Evolutionary conservation across 2,329 filamentous ascomycete species (phyloP), one percentile per base, ranked within the genome.

Genomic region (Hymenoscyphus fraxineus): DNA sequence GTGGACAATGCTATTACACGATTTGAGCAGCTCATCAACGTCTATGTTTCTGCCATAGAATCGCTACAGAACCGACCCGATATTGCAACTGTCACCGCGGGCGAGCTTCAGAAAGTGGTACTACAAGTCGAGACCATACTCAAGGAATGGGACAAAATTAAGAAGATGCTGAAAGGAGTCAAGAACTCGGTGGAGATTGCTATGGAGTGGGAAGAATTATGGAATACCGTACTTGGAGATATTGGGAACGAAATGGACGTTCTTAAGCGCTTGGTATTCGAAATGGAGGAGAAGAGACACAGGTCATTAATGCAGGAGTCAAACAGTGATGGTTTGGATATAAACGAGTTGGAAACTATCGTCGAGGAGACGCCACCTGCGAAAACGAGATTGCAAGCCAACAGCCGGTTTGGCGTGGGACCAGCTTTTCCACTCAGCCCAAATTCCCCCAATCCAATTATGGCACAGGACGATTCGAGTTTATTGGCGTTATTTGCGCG

Each of bases 121-220:
- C 82, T 85, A 12, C 92, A 97, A 78, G 97, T 98, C 90, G 94
- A 98, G 72, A 82, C 83, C 22, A 95, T 97, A 65, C 81, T 97
- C 66, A 82, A 83, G 41, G 91, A 93, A 72, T 99, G 95, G 95
- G 83, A 87, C 56, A 87, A 88, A 69, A 94, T 97, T 72, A 90
- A 92, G 72, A 82, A 81, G 54, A 89, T 90, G 1, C 80, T 99
- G 60, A 90, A 89, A 68, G 88, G 80, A 32, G 90, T 97, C 63
- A 96, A 96, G 75, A 85, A 85, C 58, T 94, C 98, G 74, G 94
- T 99, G 19, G 95, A 98, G 77, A 88, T 97, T 65, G 95, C 95
- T 58, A 96, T 98, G 93, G 95, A 99, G 75, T 99, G 94, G 94
- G 93, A 97, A 76, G 93, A 98, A 78, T 82, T 99, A 41, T 98